Conservation (phyloP, 805 yeast genomes). For the Myxozyma monticola region DNA sequence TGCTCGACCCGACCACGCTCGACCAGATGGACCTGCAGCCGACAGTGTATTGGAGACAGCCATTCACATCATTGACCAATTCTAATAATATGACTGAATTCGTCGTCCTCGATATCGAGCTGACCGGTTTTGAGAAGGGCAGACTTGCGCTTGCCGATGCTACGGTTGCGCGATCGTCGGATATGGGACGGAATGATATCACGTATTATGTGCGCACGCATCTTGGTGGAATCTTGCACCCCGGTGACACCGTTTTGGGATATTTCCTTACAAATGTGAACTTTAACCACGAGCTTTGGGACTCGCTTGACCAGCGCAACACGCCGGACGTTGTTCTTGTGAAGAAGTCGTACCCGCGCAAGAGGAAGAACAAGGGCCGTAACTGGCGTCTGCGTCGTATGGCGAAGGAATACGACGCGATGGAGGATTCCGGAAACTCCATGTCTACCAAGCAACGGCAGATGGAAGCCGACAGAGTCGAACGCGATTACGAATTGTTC, state of each 20-base stretch:
- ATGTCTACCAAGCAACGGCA: conserved; percentile 49
- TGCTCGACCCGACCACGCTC: conserved; percentile 79
- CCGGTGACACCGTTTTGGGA: conserved; percentile 95
- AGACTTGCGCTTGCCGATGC: conserved; percentile 83
- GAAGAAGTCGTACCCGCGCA: conserved; percentile 83
- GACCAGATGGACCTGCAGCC: conserved; percentile 75
- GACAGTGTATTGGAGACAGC: conserved; percentile 73
- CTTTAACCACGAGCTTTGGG: conserved; percentile 86
- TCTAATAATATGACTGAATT: conserved; percentile 68
- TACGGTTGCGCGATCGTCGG: conserved; percentile 85
- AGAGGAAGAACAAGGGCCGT: conserved; percentile 72
- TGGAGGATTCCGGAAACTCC: conserved; percentile 53
- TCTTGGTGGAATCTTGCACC: conserved; percentile 89
- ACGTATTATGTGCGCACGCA: conserved; percentile 86
- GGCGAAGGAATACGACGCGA: conserved; percentile 93
- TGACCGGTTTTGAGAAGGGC: conserved; percentile 77
- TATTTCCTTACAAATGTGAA: conserved; percentile 83
- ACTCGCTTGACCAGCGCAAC: conserved; percentile 59
- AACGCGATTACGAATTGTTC: conserved; percentile 91
- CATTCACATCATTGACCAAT: conserved; percentile 76
- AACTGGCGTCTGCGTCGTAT: conserved; percentile 92
- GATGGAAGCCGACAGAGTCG: conserved; percentile 89
- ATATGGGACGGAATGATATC: conserved; percentile 81
- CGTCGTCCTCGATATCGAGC: conserved; percentile 90
- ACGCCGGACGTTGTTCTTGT: conserved; percentile 84